Evolutionary conservation across 345 rosid genomes (phyloP).

Genomic region (Murraya koenigii): DNA sequence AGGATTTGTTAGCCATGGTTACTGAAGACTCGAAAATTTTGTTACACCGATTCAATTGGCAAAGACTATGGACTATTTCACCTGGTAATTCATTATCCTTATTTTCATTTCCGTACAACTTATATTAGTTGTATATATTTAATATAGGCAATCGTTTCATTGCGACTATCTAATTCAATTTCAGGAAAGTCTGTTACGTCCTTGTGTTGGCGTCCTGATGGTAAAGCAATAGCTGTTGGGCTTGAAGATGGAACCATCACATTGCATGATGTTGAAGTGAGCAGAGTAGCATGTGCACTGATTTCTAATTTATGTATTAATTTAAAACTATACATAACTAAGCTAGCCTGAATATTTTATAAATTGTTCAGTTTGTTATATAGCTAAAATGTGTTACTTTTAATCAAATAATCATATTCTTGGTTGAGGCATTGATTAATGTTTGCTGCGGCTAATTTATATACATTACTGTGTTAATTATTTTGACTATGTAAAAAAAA

Average conservation of each 20-base stretch:
- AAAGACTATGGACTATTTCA: conserved; percentile 77
- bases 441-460: neutral
- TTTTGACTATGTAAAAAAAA: neutral
- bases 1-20: conserved; percentile 87
- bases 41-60: conserved; percentile 89
- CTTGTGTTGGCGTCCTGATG: conserved; percentile 90
- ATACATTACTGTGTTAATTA: neutral
- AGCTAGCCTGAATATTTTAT: neutral
- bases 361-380: neutral
- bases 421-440: neutral
- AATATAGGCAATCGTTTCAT: neutral
- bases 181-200: conserved; percentile 64
- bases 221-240: conserved; percentile 83
- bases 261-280: conserved; percentile 82
- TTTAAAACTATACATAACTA: neutral
- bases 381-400: neutral
- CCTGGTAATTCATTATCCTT: conserved; percentile 44
- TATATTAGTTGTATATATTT: neutral
- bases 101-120: neutral
- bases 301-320: no score
- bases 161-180: neutral
- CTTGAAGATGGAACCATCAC: conserved; percentile 82
- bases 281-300: conserved; percentile 15
- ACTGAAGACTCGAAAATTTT: conserved; percentile 69
- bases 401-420: neutral